Percentiles rank a stretch among this genome's conserved stretches.
phyloP scores from a whole-genome alignment of 2,329 filamentous ascomycete genomes.

The Akanthomyces muscarius region DNA sequence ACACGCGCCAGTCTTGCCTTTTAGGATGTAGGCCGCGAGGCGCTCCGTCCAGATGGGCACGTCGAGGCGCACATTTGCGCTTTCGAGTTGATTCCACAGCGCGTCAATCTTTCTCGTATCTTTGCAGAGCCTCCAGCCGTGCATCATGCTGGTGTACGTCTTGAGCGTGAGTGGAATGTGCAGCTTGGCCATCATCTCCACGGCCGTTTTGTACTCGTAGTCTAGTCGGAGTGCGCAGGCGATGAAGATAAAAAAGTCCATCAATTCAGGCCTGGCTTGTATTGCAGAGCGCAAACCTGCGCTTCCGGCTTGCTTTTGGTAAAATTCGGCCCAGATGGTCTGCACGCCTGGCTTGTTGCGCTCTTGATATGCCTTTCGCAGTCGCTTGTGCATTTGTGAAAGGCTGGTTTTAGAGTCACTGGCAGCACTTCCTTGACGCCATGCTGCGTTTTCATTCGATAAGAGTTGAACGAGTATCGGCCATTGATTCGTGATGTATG shows the following conservation, averaged over 20 bases:
- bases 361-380: slow-evolving; percentile 28
- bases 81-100: slow-evolving; percentile 63
- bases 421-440: slow-evolving; percentile 20
- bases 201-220: slow-evolving; percentile 31
- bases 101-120: slow-evolving; percentile 58
- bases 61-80: slow-evolving; percentile 58
- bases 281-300: slow-evolving; percentile 27
- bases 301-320: slow-evolving; percentile 23
- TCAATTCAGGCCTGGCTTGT: slow-evolving; percentile 31
- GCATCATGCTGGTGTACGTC: slow-evolving; percentile 71
- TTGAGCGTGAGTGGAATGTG: slow-evolving; percentile 56
- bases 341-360: slow-evolving; percentile 29
- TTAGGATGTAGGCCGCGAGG: slow-evolving; percentile 60
- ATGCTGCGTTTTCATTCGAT: slow-evolving; percentile 21
- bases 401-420: slow-evolving; percentile 10
- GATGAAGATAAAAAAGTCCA: slow-evolving; percentile 39
- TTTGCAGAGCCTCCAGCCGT: slow-evolving; percentile 59
- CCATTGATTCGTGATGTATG: slow-evolving; percentile 31
- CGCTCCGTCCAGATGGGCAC: slow-evolving; percentile 64
- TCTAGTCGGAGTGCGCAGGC: slow-evolving; percentile 34
- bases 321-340: slow-evolving; percentile 34
- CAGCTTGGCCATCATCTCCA: slow-evolving; percentile 41
- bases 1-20: slow-evolving; percentile 51
- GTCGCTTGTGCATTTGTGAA: slow-evolving; percentile 27
- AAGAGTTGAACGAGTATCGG: slow-evolving; percentile 25